Evolutionary conservation across 1,139 yeast genomes (phyloP), one percentile per base, ranked within the genome.

Genomic region (Sporopachydermia cereana): DNA sequence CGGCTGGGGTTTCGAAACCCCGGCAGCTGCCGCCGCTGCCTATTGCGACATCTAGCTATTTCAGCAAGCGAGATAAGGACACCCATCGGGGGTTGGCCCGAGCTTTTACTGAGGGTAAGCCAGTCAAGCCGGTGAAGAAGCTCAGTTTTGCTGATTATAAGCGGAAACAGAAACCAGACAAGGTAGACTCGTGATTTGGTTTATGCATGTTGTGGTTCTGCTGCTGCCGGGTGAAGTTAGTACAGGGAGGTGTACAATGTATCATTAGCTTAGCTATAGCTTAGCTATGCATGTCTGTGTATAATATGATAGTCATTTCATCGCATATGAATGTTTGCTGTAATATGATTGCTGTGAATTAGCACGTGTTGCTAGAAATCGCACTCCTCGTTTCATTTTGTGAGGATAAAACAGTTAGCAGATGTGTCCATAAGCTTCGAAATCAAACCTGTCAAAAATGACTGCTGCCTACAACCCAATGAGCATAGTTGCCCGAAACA

Each of bases 121-220:
- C n/a, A n/a, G 50, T 63, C 53, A 36, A 61, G 55, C 52, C 67
- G 7, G 75, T 72, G 51, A 84, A 84, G 66, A 83, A 84, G 60
- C 65, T 84, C 49, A 81, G 89, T 30, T 79, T 85, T 62, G 94
- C 94, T 1, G 95, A 84, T 57, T 84, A 84, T 60, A 79, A 79
- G 59, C 80, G 77, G 66, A 81, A 79, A 61, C 77, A 73, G 70
- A 76, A 74, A 54, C 57, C 62, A 41, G 39, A 34, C 22, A 34
- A 34, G 17, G 5, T 16, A 21, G 39, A 34, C 9, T 34, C 5
- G 12, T 34, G n/a, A n/a, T 34, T 34, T 12, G 12, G n/a, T 27
- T 27, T 27, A 27, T 27, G 30, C n/a, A 43, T 44, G 24, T 39
- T 14, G 24, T 5, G 42, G 21, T 39, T 39, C 14, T 9, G 9